Conservation (phyloP, 768 basidiomycete genomes). For the Suillus occidentalis region DNA sequence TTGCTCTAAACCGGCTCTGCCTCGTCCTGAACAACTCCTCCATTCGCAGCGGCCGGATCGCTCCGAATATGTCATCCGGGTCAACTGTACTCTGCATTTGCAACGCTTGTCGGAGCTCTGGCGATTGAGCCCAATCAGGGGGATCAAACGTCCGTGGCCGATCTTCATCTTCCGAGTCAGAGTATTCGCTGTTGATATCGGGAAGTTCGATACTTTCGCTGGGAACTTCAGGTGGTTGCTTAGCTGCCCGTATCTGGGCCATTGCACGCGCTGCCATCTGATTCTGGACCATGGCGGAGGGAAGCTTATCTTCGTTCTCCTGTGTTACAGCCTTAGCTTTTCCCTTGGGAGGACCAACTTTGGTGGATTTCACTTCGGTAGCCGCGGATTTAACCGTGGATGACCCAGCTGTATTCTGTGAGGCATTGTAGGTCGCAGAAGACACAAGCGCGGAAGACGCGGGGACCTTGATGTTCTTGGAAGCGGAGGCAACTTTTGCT, state of each 20-base stretch:
- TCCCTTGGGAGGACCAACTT: slow-evolving; percentile 41
- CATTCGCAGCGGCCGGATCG: slow-evolving; percentile 83
- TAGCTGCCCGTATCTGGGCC: slow-evolving; percentile 62
- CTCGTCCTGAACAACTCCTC: slow-evolving; percentile 87
- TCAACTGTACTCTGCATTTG: slow-evolving; percentile 83
- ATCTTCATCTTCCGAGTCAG: slow-evolving; percentile 91
- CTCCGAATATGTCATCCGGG: slow-evolving; percentile 90
- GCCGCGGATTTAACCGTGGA: slow-evolving; percentile 32
- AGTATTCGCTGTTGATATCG: slow-evolving; percentile 96
- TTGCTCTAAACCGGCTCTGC: slow-evolving; percentile 79
- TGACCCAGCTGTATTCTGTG: slow-evolving; percentile 31
- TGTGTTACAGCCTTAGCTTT: slow-evolving; percentile 48
- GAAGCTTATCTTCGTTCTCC: slow-evolving; percentile 55
- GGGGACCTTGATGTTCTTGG: slow-evolving; percentile 43
- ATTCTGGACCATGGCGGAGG: slow-evolving; percentile 60
- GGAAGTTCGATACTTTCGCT: slow-evolving; percentile 90
- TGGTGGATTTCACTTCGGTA: slow-evolving; percentile 35
- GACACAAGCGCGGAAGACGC: slow-evolving; percentile 33
- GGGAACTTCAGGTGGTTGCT: slow-evolving; percentile 46
- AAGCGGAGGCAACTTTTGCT: slow-evolving; percentile 20
- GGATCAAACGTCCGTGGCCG: slow-evolving; percentile 69
- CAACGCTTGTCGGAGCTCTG: slow-evolving; percentile 77
- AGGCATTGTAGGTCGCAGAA: slow-evolving; percentile 41
- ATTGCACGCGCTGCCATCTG: slow-evolving; percentile 75
- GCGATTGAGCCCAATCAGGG: slow-evolving; percentile 91